Evolutionary conservation across 2,329 filamentous ascomycete genomes (phyloP).

Genomic region (Trichoderma lentiforme): DNA sequence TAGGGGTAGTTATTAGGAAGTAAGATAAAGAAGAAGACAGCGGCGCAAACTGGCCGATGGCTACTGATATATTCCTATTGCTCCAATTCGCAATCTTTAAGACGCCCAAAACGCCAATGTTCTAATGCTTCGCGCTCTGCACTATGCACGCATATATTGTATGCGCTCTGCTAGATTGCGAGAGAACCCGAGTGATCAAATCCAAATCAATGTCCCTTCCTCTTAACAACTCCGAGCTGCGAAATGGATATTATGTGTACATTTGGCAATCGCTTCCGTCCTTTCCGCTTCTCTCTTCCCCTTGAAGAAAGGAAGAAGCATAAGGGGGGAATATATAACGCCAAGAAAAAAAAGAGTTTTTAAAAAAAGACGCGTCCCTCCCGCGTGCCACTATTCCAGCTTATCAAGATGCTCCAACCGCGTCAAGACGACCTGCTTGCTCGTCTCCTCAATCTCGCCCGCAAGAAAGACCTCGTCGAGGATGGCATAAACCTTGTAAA

Average conservation of each 20-base stretch:
- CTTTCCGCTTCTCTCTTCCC: too few relatives aligned
- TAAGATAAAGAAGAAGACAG: not conserved
- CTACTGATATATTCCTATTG: not conserved
- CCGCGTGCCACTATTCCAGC: slow-evolving; percentile 59
- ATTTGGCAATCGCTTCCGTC: not conserved
- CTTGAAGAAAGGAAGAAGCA: not conserved
- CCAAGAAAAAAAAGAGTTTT: not conserved
- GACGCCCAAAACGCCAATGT: slow-evolving; percentile 14
- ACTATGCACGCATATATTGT: not conserved
- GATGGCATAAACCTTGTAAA: slow-evolving; percentile 92
- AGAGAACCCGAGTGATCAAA: not conserved
- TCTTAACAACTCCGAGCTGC: not conserved
- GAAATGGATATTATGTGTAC: not conserved
- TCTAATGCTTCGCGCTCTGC: not conserved
- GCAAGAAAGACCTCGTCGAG: slow-evolving; percentile 97
- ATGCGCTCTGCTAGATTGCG: not conserved
- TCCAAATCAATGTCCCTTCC: not conserved
- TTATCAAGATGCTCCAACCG: slow-evolving; percentile 94
- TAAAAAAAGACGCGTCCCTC: not conserved
- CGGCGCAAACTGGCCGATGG: not conserved
- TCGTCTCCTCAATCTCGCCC: slow-evolving; percentile 97
- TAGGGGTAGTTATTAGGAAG: not conserved
- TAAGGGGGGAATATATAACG: too few relatives aligned
- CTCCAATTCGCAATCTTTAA: not conserved
- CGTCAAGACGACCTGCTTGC: slow-evolving; percentile 95